Percentiles rank a stretch among this genome's conserved stretches.
Evolutionary conservation across 495 filamentous ascomycete species (phyloP).

Genomic region (Aspergillus steynii): DNA sequence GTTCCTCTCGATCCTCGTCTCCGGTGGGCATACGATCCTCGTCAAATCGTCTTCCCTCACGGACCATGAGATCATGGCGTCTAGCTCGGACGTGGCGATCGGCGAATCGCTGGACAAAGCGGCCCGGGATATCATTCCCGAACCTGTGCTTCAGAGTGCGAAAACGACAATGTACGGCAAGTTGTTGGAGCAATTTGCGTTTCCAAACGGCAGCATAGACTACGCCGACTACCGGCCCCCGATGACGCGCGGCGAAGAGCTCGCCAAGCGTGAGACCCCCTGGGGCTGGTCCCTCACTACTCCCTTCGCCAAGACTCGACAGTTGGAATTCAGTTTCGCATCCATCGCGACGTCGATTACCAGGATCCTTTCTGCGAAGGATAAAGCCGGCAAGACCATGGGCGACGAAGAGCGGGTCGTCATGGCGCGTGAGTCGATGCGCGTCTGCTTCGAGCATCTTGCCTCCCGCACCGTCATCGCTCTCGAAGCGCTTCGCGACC

Average conservation of each 20-base stretch:
- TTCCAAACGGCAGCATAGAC: conserved; percentile 51
- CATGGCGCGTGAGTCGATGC: conserved; percentile 72
- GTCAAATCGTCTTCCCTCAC: conserved; percentile 66
- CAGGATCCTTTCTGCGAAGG: conserved; percentile 40
- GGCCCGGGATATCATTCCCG: conserved; percentile 71
- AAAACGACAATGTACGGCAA: conserved; percentile 75
- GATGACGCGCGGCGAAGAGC: conserved; percentile 51
- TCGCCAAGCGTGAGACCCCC: conserved; percentile 35
- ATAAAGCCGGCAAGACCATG: conserved; percentile 21
- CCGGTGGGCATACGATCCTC: conserved; percentile 88
- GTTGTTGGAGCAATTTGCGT: conserved; percentile 69
- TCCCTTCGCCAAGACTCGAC: conserved; percentile 52
- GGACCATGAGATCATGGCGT: conserved; percentile 70
- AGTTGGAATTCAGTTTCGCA: conserved; percentile 64
- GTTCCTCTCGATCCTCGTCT: conserved; percentile 87
- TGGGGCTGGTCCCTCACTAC: conserved; percentile 61
- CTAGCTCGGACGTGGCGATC: conserved; percentile 71
- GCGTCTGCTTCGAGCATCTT: conserved; percentile 85
- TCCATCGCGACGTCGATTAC: conserved; percentile 58
- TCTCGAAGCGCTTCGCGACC: conserved; percentile 44
- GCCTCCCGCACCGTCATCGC: conserved; percentile 69
- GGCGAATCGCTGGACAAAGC: conserved; percentile 86
- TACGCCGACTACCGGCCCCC: conserved; percentile 61
- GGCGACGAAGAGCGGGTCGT: conserved; percentile 51
- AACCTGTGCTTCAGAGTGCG: conserved; percentile 38